These are phyloP conservation scores for Saccharomycopsis fibuligera DNA, from an alignment of 805 yeast genomes.

Conservation along the genomic window DNA sequence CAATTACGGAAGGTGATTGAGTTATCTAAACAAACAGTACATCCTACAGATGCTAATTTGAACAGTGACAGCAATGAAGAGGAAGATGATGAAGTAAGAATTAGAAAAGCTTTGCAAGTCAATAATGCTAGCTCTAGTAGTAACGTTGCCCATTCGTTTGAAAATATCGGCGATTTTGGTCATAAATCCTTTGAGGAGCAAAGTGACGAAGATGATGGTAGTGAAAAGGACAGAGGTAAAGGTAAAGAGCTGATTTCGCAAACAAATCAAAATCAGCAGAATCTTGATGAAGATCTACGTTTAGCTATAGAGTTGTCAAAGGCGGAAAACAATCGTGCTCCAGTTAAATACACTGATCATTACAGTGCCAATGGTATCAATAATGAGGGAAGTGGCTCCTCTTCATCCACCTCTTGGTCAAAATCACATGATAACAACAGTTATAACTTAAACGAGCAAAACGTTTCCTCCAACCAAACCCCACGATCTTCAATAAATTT, in stretches of 20 bases:
- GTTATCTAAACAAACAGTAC: not conserved
- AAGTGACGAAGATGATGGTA: constrained; percentile 4
- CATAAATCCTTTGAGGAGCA: not conserved
- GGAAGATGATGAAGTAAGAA: too few relatives aligned
- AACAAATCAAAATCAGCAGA: not conserved
- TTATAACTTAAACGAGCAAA: too few relatives aligned
- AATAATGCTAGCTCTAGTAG: too few relatives aligned
- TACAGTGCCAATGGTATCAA: too few relatives aligned
- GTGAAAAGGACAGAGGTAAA: not conserved
- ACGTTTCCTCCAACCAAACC: not conserved
- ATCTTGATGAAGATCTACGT: constrained; percentile 11
- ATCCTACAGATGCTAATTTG: not conserved
- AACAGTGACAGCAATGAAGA: not conserved
- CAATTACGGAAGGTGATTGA: not conserved
- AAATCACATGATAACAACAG: not conserved
- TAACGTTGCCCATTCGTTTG: not conserved
- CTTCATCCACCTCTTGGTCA: not conserved
- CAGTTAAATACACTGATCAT: too few relatives aligned
- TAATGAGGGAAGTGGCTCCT: not conserved
- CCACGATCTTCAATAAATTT: too few relatives aligned
- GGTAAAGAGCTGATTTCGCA: not conserved
- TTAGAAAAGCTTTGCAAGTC: too few relatives aligned
- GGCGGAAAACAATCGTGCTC: not conserved
- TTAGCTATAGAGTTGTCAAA: constrained; percentile 15
- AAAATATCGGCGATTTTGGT: not conserved